Conservation (phyloP, 805 yeast species). For the Starmera caribaea region DNA sequence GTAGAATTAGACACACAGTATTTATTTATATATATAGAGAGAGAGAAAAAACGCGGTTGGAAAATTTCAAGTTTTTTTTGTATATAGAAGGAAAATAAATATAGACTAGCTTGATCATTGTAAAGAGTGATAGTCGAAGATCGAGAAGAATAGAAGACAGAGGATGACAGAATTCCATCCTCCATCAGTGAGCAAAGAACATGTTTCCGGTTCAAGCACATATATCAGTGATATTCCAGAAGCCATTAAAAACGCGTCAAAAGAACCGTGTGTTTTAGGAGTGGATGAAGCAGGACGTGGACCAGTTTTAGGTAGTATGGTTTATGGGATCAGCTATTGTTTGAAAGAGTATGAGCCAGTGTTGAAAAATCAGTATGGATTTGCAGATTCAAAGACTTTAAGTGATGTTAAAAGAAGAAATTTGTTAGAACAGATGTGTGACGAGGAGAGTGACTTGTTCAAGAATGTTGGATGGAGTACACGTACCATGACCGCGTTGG, state of each 20-base stretch:
- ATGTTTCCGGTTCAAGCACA: conserved; percentile 34
- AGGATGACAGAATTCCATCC: conserved; percentile 17
- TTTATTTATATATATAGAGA: no score
- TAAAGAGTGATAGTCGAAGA: background rate
- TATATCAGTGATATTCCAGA: conserved; percentile 42
- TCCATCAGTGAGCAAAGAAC: conserved; percentile 24
- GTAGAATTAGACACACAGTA: no score
- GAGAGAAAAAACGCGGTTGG: no score
- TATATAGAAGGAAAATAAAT: no score
- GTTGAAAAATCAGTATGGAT: conserved; percentile 54
- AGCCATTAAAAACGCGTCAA: conserved; percentile 21
- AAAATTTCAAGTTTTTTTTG: no score
- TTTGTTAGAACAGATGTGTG: conserved; percentile 51
- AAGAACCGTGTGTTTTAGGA: conserved; percentile 50
- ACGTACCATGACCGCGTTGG: conserved; percentile 74
- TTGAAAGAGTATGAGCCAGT: conserved; percentile 37
- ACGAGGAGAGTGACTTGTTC: conserved; percentile 30
- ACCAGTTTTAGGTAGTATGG: conserved; percentile 98
- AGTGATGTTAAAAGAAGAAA: conserved; percentile 60
- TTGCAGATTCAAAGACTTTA: conserved; percentile 88
- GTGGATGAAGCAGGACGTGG: conserved; percentile 99
- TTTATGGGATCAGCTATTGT: conserved; percentile 82
- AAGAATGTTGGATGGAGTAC: conserved; percentile 81
- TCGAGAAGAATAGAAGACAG: no score
- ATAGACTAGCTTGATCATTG: background rate